These are phyloP conservation scores for Leishmania braziliensis DNA, from an alignment of 208 protist species.

Conservation along the genomic window DNA sequence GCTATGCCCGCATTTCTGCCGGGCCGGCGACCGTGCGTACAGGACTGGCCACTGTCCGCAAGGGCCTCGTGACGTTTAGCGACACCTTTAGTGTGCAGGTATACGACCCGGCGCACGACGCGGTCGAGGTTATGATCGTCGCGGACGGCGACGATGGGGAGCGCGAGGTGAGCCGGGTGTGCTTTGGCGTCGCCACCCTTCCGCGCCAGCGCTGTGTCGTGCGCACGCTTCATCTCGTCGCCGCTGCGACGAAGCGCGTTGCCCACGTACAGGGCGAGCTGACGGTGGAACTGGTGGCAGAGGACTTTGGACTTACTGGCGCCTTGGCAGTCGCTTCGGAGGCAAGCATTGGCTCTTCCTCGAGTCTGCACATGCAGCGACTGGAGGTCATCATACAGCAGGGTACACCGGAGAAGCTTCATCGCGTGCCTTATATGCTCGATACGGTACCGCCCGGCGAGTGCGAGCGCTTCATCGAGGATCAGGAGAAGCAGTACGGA, in stretches of 20 bases:
- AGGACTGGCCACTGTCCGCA: constrained; percentile 23
- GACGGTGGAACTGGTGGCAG: constrained; percentile 51
- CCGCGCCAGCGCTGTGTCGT: constrained; percentile 22
- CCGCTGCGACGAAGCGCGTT: constrained; percentile 44
- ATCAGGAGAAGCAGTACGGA: constrained; percentile 27
- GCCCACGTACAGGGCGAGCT: constrained; percentile 49
- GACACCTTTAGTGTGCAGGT: constrained; percentile 43
- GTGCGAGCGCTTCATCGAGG: constrained; percentile 46
- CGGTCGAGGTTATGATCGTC: constrained; percentile 62
- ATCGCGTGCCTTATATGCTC: constrained; percentile 68
- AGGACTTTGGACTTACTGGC: constrained; percentile 48
- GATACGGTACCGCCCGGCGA: constrained; percentile 39
- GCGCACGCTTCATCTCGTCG: constrained; percentile 50
- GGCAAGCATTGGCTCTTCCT: constrained; percentile 11
- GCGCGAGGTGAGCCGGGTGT: constrained; percentile 58
- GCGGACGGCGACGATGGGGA: constrained; percentile 44
- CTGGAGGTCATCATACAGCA: constrained; percentile 43
- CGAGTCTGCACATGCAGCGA: constrained; percentile 18
- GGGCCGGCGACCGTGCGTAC: constrained; percentile 53
- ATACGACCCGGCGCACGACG: constrained; percentile 44
- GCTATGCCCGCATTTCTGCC: constrained; percentile 47
- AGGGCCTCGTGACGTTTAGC: constrained; percentile 43
- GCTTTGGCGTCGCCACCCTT: constrained; percentile 47
- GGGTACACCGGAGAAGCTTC: constrained; percentile 54
- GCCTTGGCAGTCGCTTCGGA: constrained; percentile 9